These are phyloP conservation scores for Osmanthus fragrans DNA, from an alignment of 257 asterid genomes.

Conservation along the genomic window DNA sequence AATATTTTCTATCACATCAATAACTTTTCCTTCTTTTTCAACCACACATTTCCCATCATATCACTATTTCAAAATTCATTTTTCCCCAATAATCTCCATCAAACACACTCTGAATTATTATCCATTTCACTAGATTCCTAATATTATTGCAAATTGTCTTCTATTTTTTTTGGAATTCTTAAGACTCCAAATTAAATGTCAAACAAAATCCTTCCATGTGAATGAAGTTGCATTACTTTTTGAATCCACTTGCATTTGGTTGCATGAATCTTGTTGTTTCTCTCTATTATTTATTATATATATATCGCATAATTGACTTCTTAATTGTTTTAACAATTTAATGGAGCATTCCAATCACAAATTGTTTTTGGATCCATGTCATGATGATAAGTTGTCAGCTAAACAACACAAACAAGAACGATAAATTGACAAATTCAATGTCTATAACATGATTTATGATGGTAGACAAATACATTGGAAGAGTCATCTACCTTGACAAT, in stretches of 20 bases:
- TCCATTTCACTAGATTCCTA: neutral
- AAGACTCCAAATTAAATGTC: neutral
- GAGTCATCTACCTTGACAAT: neutral
- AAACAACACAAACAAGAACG: constrained; percentile 31
- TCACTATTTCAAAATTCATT: too few relatives aligned
- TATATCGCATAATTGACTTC: neutral
- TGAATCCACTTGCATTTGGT: neutral
- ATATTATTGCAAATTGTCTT: neutral
- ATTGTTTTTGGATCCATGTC: constrained; percentile 3
- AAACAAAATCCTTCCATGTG: neutral
- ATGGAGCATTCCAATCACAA: constrained; percentile 9
- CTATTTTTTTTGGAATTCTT: neutral
- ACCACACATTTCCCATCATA: too few relatives aligned
- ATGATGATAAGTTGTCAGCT: constrained; percentile 29
- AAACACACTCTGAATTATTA: too few relatives aligned
- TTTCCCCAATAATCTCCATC: too few relatives aligned
- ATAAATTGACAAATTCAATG: neutral
- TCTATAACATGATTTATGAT: neutral
- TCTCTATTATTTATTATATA: neutral
- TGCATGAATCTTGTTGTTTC: neutral
- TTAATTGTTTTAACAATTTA: neutral
- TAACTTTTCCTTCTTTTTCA: too few relatives aligned
- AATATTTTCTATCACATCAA: too few relatives aligned
- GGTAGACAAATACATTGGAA: neutral
- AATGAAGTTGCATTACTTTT: neutral